These are phyloP conservation scores for Hericium erinaceus DNA, from an alignment of 768 basidiomycete genomes.

Conservation along the genomic window DNA sequence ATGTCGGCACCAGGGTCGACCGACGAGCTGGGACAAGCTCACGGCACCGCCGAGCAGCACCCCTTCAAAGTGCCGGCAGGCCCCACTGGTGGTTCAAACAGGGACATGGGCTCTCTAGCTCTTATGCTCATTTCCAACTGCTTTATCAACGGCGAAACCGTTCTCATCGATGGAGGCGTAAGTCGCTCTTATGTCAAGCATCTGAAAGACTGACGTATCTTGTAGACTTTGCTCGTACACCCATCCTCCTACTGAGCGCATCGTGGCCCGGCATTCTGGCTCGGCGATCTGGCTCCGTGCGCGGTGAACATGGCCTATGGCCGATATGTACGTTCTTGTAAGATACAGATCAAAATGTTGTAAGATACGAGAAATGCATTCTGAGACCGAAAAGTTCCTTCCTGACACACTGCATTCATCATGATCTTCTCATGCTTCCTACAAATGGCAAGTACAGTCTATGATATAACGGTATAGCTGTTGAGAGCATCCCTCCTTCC, in stretches of 20 bases:
- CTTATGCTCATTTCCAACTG: conserved; percentile 37
- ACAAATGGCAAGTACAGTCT: too few species aligned
- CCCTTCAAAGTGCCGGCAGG: conserved; percentile 29
- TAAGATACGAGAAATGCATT: not conserved
- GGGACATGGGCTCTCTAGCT: conserved; percentile 35
- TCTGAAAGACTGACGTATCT: too few species aligned
- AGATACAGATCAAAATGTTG: not conserved
- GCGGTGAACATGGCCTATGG: too few species aligned
- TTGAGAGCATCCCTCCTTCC: too few species aligned
- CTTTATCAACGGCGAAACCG: conserved; percentile 39
- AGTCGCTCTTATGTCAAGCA: conserved; percentile 14
- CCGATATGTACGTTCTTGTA: too few species aligned
- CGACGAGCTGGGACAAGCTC: conserved; percentile 20
- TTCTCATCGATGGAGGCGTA: conserved; percentile 40
- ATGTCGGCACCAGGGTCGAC: conserved; percentile 21
- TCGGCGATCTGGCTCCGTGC: too few species aligned
- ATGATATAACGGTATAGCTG: too few species aligned
- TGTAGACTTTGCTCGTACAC: not conserved
- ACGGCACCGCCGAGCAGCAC: conserved; percentile 4
- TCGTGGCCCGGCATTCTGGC: too few species aligned
- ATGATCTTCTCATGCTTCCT: too few species aligned
- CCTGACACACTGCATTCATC: too few species aligned
- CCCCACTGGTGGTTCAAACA: conserved; percentile 26
- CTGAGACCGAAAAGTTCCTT: too few species aligned
- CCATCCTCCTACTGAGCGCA: conserved; percentile 1